Percentiles rank a stretch among this genome's conserved stretches.
phyloP scores from a whole-genome alignment of 169 alveolate genomes.

The Plasmodium vinckei region DNA sequence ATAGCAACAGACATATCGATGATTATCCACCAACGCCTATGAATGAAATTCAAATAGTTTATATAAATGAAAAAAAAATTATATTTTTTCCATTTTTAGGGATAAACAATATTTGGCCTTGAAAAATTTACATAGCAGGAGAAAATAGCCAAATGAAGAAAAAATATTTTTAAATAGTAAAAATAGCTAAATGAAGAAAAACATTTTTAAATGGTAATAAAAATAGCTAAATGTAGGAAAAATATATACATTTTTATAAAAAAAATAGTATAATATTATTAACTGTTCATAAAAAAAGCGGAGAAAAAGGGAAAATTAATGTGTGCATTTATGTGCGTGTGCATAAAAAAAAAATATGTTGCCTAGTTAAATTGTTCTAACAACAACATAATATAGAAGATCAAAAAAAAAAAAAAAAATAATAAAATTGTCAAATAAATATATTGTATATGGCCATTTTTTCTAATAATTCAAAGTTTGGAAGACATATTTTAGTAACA shows the following conservation, averaged over 20 bases:
- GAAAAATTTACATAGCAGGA: not conserved
- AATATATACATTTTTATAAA: not conserved
- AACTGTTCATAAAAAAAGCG: conserved; percentile 13
- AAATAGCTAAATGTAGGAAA: not conserved
- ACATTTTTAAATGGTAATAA: conserved; percentile 2
- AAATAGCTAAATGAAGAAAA: conserved; percentile 16
- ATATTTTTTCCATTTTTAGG: not conserved
- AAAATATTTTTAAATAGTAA: not conserved
- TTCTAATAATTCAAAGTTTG: conserved; percentile 1
- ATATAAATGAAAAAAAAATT: no score
- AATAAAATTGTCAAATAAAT: not conserved
- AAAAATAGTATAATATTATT: not conserved
- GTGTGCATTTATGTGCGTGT: conserved; percentile 4
- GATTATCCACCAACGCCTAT: not conserved
- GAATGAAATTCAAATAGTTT: not conserved
- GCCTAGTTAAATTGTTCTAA: conserved; percentile 39
- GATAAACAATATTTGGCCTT: not conserved
- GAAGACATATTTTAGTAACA: conserved; percentile 3
- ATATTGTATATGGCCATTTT: no score
- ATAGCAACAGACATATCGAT: conserved; percentile 35
- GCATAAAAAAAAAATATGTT: conserved; percentile 16
- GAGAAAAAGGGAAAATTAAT: not conserved
- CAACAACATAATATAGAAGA: conserved; percentile 5
- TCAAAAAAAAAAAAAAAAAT: conserved; percentile 14
- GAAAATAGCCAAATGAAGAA: no score